These are phyloP conservation scores for Phialemonium atrogriseum DNA, from an alignment of 2,329 filamentous ascomycete genomes.

Conservation along the genomic window DNA sequence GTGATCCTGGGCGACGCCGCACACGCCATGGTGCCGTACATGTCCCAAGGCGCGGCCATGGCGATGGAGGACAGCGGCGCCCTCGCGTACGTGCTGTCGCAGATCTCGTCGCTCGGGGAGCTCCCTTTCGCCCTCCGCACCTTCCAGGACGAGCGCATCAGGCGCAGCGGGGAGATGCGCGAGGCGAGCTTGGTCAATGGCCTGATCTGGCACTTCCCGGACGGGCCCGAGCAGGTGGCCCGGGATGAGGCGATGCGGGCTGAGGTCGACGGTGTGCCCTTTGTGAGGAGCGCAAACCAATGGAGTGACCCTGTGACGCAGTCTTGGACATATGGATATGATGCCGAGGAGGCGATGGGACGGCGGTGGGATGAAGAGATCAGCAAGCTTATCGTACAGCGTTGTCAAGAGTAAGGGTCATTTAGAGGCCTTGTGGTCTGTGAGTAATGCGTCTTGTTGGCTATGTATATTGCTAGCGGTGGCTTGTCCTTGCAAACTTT, in stretches of 20 bases:
- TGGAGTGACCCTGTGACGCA: conserved; percentile 39
- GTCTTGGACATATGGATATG: conserved; percentile 39
- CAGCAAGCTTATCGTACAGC: no score
- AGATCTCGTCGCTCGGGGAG: conserved; percentile 16
- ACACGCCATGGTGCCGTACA: conserved; percentile 37
- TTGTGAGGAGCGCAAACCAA: conserved; percentile 33
- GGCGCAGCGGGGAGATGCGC: conserved; percentile 29
- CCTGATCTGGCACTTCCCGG: conserved; percentile 36
- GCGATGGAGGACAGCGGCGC: conserved; percentile 39
- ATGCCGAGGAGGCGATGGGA: conserved; percentile 29
- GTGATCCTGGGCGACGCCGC: conserved; percentile 38
- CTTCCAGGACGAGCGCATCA: conserved; percentile 27
- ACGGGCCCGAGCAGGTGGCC: conserved; percentile 31
- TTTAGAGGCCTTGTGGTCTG: no score
- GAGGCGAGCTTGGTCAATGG: conserved; percentile 36
- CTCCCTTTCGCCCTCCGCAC: conserved; percentile 22
- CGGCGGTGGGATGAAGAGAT: conserved; percentile 15
- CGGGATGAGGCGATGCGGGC: conserved; percentile 30
- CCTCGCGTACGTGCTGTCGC: conserved; percentile 26
- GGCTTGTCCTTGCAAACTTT: no score
- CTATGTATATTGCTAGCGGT: no score
- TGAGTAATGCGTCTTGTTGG: no score
- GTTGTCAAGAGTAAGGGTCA: no score
- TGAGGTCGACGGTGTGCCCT: conserved; percentile 28
- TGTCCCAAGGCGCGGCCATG: conserved; percentile 35